A percentile compares a stretch with the other conserved stretches of the same genome.
phyloP scores from a whole-genome alignment of 2,329 filamentous ascomycete species.

The Cytospora paraplurivora region DNA sequence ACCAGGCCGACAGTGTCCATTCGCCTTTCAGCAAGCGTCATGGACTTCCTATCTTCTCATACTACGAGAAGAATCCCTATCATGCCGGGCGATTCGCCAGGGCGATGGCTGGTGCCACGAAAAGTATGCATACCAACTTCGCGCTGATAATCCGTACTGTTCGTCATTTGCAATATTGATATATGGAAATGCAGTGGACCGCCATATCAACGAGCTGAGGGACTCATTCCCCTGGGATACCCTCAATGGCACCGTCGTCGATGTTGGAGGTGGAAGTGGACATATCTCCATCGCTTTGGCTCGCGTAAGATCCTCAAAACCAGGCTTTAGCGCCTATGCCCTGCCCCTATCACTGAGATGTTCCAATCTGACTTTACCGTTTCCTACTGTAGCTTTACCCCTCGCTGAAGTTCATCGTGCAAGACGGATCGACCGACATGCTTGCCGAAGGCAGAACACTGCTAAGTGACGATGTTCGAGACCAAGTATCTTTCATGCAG shows the following conservation, averaged over 20 bases:
- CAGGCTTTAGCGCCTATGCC: no score
- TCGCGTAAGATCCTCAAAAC: background rate
- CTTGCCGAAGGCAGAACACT: background rate
- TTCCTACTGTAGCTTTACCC: background rate
- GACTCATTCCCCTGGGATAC: background rate
- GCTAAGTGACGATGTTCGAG: background rate
- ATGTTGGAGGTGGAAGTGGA: background rate
- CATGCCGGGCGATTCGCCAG: background rate
- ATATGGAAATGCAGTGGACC: background rate
- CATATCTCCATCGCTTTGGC: background rate
- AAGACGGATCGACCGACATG: background rate
- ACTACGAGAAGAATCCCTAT: background rate
- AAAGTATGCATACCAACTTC: background rate
- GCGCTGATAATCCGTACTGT: no score
- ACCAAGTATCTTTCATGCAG: background rate
- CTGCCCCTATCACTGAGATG: no score
- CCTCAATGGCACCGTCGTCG: background rate
- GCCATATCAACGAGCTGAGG: background rate
- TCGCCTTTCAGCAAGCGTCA: conserved; percentile 31
- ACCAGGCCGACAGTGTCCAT: conserved; percentile 29
- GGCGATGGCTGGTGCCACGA: background rate
- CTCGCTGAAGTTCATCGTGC: background rate
- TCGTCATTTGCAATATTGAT: no score
- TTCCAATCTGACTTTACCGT: no score
- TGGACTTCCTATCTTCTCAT: conserved; percentile 30